Evolutionary conservation across 164 flowering plant species (phyloP).

Genomic region (Santalum album): DNA sequence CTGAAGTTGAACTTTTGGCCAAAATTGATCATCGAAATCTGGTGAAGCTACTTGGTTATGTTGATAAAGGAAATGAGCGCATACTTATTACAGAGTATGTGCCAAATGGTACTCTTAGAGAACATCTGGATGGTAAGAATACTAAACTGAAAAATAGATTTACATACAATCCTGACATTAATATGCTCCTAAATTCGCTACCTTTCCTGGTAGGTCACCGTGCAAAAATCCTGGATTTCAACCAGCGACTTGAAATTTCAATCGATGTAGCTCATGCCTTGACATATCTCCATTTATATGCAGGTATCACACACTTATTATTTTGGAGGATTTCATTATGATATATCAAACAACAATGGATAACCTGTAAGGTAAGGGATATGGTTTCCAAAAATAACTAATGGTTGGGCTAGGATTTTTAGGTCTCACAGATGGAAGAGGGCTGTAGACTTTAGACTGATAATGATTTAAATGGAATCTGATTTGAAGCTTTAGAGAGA

Average conservation of each 20-base stretch:
- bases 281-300: slow-evolving; percentile 77
- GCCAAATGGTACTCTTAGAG: slow-evolving; percentile 88
- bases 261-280: slow-evolving; percentile 90
- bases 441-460: too few species aligned
- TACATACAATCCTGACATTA: neutral
- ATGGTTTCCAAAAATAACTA: too few species aligned
- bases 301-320: slow-evolving; percentile 33
- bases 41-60: slow-evolving; percentile 84
- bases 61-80: slow-evolving; percentile 83
- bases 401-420: too few species aligned
- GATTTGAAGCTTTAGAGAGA: too few species aligned
- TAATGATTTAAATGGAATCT: too few species aligned
- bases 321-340: too few species aligned
- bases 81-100: slow-evolving; percentile 84
- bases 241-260: slow-evolving; percentile 78
- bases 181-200: slow-evolving; percentile 7
- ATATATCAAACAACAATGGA: too few species aligned
- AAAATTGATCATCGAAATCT: slow-evolving; percentile 89
- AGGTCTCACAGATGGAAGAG: too few species aligned
- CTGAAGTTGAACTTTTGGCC: slow-evolving; percentile 82
- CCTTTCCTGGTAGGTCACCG: slow-evolving; percentile 44
- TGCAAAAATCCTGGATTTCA: slow-evolving; percentile 76
- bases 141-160: neutral
- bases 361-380: too few species aligned
- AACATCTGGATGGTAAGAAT: slow-evolving; percentile 89